These are phyloP conservation scores for Musa itinerans DNA, from an alignment of 176 grass and related monocot species.

Conservation along the genomic window DNA sequence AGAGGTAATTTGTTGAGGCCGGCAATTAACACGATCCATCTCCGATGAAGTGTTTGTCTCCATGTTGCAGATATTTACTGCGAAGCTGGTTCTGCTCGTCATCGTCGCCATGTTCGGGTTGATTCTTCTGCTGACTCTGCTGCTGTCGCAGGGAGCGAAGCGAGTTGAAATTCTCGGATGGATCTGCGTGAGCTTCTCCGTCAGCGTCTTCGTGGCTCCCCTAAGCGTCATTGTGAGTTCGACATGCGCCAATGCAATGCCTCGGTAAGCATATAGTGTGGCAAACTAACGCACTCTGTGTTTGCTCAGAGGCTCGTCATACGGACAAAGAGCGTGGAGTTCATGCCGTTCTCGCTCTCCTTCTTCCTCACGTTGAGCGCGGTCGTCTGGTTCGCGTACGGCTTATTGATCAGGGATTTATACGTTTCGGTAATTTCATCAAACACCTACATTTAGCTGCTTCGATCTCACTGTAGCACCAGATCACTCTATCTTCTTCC, in stretches of 20 bases:
- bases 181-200: conserved; percentile 62
- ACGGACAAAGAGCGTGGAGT: conserved; percentile 94
- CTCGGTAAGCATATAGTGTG: too few relatives aligned
- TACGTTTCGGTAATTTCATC: conserved; percentile 49
- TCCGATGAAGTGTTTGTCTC: too few relatives aligned
- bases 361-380: conserved; percentile 82
- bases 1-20: too few relatives aligned
- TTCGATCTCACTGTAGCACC: background rate
- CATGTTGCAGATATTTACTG: conserved; percentile 29
- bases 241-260: too few relatives aligned
- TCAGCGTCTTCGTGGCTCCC: conserved; percentile 77
- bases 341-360: conserved; percentile 86
- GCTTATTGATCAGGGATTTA: conserved; percentile 54
- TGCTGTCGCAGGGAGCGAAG: conserved; percentile 25
- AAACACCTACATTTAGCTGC: too few relatives aligned
- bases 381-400: conserved; percentile 82
- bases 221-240: conserved; percentile 72
- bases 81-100: conserved; percentile 43
- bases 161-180: conserved; percentile 61
- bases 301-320: conserved; percentile 64
- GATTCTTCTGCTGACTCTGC: conserved; percentile 50
- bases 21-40: too few relatives aligned
- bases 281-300: too few relatives aligned
- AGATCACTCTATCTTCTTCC: background rate
- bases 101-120: conserved; percentile 64